A percentile compares a stretch with the other conserved stretches of the same genome.
Conservation (phyloP, 176 grass and related monocot genomes). For the Oryza nivara region DNA sequence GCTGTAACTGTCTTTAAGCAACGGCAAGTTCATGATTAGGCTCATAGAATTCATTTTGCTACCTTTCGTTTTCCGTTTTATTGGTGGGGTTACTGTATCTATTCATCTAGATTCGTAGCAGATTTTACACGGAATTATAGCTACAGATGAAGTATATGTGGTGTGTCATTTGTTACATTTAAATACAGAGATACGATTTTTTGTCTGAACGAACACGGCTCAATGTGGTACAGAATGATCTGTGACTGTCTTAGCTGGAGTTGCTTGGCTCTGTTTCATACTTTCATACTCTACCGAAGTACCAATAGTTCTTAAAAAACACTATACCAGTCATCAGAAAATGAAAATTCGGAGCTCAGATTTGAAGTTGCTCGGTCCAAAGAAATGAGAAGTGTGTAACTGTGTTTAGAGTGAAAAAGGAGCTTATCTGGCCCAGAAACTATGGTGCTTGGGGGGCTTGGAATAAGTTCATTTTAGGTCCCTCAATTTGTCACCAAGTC, state of each 20-base stretch:
- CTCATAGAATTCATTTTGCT: neutral
- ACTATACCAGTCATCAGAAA: neutral
- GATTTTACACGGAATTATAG: neutral
- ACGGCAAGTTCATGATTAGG: neutral
- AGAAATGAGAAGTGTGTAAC: too few relatives aligned
- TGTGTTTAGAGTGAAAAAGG: too few relatives aligned
- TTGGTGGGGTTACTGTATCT: neutral
- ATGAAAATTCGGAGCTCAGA: neutral
- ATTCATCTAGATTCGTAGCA: neutral
- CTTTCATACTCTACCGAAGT: too few relatives aligned
- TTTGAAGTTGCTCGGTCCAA: too few relatives aligned
- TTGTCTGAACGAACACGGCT: neutral
- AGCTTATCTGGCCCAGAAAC: neutral
- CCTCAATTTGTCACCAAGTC: too few relatives aligned
- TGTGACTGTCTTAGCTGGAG: neutral
- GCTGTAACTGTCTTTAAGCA: slow-evolving; percentile 1
- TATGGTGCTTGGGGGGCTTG: neutral
- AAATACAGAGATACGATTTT: neutral
- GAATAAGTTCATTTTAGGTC: too few relatives aligned
- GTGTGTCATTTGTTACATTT: neutral
- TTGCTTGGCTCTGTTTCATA: neutral
- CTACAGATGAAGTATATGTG: neutral
- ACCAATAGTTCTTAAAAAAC: too few relatives aligned
- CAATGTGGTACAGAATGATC: neutral
- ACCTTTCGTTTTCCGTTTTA: neutral